These are phyloP conservation scores for Colletotrichum plurivorum DNA, from an alignment of 2,329 filamentous ascomycete genomes.

Conservation along the genomic window DNA sequence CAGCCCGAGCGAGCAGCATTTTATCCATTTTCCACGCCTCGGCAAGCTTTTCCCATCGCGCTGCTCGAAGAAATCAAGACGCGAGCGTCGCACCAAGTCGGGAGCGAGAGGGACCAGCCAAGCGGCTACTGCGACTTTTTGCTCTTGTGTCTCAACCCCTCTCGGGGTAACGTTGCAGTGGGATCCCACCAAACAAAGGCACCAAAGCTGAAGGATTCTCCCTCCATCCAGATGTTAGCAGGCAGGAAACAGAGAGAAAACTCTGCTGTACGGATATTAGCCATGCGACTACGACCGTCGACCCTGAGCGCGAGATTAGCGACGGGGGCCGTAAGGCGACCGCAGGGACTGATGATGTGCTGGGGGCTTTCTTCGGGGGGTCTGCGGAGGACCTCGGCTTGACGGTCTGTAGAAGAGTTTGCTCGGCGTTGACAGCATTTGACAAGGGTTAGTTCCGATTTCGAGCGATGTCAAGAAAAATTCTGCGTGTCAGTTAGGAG, in stretches of 20 bases:
- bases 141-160: background rate
- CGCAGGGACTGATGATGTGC: background rate
- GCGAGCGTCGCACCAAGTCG: constrained; percentile 13
- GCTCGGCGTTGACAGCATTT: background rate
- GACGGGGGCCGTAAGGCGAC: background rate
- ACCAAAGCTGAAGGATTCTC: background rate
- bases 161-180: constrained; percentile 31
- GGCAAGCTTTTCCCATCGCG: constrained; percentile 1
- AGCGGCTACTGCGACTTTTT: background rate
- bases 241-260: background rate
- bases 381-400: constrained; percentile 22
- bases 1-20: background rate
- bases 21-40: background rate
- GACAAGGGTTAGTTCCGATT: background rate
- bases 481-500: background rate
- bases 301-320: no score
- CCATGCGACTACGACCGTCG: background rate
- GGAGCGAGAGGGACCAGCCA: constrained; percentile 5
- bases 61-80: no score
- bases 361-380: constrained; percentile 23
- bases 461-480: background rate
- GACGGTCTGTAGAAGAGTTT: background rate
- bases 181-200: constrained; percentile 1
- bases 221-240: background rate
- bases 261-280: background rate